Conservation (phyloP, 2,329 filamentous ascomycete genomes). For the Beauveria varroae region DNA sequence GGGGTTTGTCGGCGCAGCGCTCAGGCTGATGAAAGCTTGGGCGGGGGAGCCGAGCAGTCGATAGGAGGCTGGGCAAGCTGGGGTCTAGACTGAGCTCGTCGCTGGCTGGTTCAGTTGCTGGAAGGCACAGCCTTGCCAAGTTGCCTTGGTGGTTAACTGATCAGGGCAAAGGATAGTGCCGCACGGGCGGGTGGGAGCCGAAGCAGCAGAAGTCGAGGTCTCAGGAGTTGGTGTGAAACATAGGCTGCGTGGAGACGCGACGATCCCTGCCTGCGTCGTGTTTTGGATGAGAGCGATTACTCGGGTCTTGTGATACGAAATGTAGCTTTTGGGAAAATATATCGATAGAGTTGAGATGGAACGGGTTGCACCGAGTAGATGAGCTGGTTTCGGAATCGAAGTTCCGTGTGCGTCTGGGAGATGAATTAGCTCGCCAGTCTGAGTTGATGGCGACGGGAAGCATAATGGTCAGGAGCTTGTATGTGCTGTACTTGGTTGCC, state of each 20-base stretch:
- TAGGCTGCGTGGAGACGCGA: constrained; percentile 5
- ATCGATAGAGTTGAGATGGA: neutral
- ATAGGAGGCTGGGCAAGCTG: neutral
- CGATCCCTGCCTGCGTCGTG: constrained; percentile 7
- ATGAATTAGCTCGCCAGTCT: neutral
- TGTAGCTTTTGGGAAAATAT: neutral
- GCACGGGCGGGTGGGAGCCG: neutral
- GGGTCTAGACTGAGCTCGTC: too few relatives aligned
- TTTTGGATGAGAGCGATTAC: constrained; percentile 5
- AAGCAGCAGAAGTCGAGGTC: neutral
- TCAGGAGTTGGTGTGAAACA: constrained; percentile 7
- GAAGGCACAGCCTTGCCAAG: neutral
- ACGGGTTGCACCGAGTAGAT: neutral
- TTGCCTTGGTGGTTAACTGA: neutral
- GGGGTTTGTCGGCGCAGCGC: neutral
- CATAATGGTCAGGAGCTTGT: too few relatives aligned
- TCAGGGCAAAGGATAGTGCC: neutral
- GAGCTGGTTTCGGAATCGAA: neutral
- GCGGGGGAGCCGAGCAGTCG: neutral
- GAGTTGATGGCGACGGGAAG: too few relatives aligned
- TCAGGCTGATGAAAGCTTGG: neutral
- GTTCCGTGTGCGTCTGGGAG: neutral
- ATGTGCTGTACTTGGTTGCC: too few relatives aligned
- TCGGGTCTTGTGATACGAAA: neutral
- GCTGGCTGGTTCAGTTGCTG: too few relatives aligned